Conservation (phyloP, 139 green algal species). For the Chlamydomonas schloesseri region DNA sequence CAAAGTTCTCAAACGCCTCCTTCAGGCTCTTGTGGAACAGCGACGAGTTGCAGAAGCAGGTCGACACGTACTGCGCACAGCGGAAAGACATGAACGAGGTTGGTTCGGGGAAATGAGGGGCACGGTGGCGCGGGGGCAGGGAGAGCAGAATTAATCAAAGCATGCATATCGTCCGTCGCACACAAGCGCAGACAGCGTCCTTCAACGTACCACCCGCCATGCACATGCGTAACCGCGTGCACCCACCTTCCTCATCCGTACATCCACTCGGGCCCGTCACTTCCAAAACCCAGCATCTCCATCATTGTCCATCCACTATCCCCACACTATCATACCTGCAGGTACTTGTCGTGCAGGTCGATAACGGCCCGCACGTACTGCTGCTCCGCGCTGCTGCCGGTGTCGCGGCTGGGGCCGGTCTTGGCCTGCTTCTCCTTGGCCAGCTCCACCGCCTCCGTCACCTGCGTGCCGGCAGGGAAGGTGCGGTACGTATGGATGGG, state of each 20-base stretch:
- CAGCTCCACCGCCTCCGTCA: conserved; percentile 75
- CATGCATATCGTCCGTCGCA: too few relatives aligned
- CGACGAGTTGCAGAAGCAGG: conserved; percentile 84
- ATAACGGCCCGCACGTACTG: conserved; percentile 93
- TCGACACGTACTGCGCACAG: conserved; percentile 61
- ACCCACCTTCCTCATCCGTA: too few relatives aligned
- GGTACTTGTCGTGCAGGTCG: conserved; percentile 94
- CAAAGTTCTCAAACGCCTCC: conserved; percentile 99
- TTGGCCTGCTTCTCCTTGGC: conserved; percentile 78
- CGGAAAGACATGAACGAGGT: too few relatives aligned
- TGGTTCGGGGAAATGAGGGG: too few relatives aligned
- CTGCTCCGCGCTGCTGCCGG: conserved; percentile 79
- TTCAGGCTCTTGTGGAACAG: conserved; percentile 98
- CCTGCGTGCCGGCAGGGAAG: neutral
- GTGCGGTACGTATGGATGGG: neutral
- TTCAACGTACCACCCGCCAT: too few relatives aligned
- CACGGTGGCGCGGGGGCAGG: too few relatives aligned
- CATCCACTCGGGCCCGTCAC: too few relatives aligned
- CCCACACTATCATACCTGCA: neutral
- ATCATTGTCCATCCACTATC: too few relatives aligned
- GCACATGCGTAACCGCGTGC: too few relatives aligned
- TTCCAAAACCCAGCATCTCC: too few relatives aligned
- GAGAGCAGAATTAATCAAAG: too few relatives aligned
- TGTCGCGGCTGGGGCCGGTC: conserved; percentile 65
- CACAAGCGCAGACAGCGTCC: too few relatives aligned